phyloP scores from a whole-genome alignment of 805 yeast genomes.

The Zygosaccharomyces kombuchaensis region DNA sequence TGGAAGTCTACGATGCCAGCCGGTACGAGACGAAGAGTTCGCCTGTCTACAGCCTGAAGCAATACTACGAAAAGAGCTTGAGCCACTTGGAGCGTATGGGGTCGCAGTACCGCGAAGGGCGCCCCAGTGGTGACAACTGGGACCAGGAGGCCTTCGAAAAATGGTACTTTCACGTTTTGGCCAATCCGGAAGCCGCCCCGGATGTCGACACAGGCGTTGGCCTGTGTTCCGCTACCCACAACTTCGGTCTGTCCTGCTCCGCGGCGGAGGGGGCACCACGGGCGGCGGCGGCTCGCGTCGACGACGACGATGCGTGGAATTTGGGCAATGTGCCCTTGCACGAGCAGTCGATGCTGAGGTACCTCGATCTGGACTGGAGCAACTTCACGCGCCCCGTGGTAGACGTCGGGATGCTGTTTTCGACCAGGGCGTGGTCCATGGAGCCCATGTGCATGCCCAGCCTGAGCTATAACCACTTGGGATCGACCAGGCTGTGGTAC shows the following conservation, averaged over 20 bases:
- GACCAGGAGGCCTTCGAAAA: constrained; percentile 35
- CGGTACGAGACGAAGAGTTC: constrained; percentile 41
- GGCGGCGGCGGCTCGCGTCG: no score
- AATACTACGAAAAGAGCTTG: constrained; percentile 54
- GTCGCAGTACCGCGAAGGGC: neutral
- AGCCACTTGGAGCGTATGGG: constrained; percentile 32
- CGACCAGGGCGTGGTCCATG: constrained; percentile 52
- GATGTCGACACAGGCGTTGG: constrained; percentile 32
- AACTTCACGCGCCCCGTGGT: constrained; percentile 42
- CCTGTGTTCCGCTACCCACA: constrained; percentile 38
- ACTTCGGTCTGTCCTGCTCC: no score
- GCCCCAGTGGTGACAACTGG: constrained; percentile 9
- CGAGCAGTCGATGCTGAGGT: constrained; percentile 47
- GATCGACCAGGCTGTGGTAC: constrained; percentile 56
- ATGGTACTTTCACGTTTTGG: constrained; percentile 41
- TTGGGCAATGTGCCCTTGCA: constrained; percentile 49
- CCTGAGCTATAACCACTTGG: constrained; percentile 51
- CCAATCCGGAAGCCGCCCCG: constrained; percentile 14
- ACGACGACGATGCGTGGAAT: constrained; percentile 48
- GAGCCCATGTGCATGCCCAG: constrained; percentile 59
- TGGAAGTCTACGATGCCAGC: constrained; percentile 39
- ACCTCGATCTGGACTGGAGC: constrained; percentile 41
- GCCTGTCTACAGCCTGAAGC: constrained; percentile 50
- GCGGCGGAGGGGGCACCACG: no score
- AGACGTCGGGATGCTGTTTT: constrained; percentile 49